Evolutionary conservation across 495 filamentous ascomycete species (phyloP).

Genomic region (Xylaria castorea): DNA sequence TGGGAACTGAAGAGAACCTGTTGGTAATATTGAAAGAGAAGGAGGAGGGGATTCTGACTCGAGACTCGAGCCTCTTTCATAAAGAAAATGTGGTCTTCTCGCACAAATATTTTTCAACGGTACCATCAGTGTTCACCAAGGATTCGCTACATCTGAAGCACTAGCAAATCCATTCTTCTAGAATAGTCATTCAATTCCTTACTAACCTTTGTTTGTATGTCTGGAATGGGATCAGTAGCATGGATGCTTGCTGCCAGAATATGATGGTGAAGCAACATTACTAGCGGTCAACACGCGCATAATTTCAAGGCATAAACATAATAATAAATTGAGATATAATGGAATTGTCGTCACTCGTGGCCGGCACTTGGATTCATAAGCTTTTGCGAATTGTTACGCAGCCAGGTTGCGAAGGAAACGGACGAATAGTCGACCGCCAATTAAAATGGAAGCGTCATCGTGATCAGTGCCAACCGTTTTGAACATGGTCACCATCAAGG

Average conservation of each 20-base stretch:
- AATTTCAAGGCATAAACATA: constrained; percentile 12
- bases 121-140: background rate
- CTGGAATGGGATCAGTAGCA: background rate
- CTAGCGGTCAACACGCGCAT: background rate
- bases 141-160: background rate
- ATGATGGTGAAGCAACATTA: constrained; percentile 11
- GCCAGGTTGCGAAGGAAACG: constrained; percentile 5
- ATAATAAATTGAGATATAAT: background rate
- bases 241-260: background rate
- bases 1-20: constrained; percentile 21
- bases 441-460: constrained; percentile 25
- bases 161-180: background rate
- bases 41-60: constrained; percentile 12
- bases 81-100: background rate
- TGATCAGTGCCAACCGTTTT: constrained; percentile 3
- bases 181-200: background rate
- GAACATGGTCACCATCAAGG: constrained; percentile 18
- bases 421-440: constrained; percentile 6
- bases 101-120: background rate
- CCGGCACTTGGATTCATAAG: constrained; percentile 8
- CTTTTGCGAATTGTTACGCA: constrained; percentile 6
- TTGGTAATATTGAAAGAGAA: background rate
- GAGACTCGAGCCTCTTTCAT: background rate
- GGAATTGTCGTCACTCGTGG: constrained; percentile 6
- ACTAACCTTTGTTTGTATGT: background rate